Conservation (phyloP, 2,329 filamentous ascomycete species). For the Cladobotryum protrusum region DNA sequence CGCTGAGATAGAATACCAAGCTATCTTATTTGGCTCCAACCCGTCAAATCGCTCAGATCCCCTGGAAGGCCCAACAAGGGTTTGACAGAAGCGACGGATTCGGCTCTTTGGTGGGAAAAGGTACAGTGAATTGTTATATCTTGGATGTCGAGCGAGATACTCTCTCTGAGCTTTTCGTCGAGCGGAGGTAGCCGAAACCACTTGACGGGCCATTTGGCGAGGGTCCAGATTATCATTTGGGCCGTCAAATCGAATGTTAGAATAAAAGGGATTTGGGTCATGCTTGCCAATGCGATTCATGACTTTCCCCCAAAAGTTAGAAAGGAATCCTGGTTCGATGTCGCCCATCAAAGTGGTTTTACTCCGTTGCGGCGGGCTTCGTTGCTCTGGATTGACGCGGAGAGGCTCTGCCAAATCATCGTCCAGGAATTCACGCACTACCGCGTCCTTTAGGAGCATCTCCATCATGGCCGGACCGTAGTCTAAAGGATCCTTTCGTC, state of each 20-base stretch:
- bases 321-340: slow-evolving; percentile 52
- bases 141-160: slow-evolving; percentile 79
- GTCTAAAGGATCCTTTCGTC: slow-evolving; percentile 75
- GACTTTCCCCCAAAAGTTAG: slow-evolving; percentile 56
- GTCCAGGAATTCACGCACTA: slow-evolving; percentile 90
- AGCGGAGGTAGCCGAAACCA: slow-evolving; percentile 73
- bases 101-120: slow-evolving; percentile 75
- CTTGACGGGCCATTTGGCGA: slow-evolving; percentile 81
- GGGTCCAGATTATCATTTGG: slow-evolving; percentile 77
- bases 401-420: slow-evolving; percentile 48
- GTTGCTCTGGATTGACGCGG: slow-evolving; percentile 25
- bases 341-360: slow-evolving; percentile 34
- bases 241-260: slow-evolving; percentile 61
- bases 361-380: slow-evolving; percentile 25
- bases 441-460: slow-evolving; percentile 93
- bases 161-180: slow-evolving; percentile 85
- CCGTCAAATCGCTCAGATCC: slow-evolving; percentile 84
- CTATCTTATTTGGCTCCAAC: slow-evolving; percentile 75
- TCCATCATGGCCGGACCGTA: slow-evolving; percentile 89
- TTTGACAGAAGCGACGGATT: slow-evolving; percentile 76
- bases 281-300: slow-evolving; percentile 50
- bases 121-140: slow-evolving; percentile 88
- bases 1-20: slow-evolving; percentile 91
- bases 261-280: slow-evolving; percentile 94
- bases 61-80: slow-evolving; percentile 83